phyloP scores from a whole-genome alignment of 108 stramenopile species.

The Stephanodiscus triporus region DNA sequence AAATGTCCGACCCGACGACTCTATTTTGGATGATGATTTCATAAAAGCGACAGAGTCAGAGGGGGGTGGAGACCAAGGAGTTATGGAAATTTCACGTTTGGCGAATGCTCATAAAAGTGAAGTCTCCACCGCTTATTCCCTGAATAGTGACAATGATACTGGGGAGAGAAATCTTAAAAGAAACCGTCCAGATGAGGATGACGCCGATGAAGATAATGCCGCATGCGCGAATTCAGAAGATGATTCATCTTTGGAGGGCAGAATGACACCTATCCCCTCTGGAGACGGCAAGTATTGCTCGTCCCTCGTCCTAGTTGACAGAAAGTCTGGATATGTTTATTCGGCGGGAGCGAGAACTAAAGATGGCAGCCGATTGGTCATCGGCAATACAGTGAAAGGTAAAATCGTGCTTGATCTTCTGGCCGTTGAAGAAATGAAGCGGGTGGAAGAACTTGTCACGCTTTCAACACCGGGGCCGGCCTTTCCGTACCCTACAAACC shows the following conservation, averaged over 20 bases:
- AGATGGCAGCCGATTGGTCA: conserved; percentile 52
- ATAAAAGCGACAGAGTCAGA: conserved; percentile 19
- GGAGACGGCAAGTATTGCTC: conserved; percentile 15
- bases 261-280: conserved; percentile 42
- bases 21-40: conserved; percentile 51
- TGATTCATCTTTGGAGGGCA: conserved; percentile 52
- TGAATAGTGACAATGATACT: conserved; percentile 7
- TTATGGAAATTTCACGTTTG: conserved; percentile 20
- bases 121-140: conserved; percentile 3
- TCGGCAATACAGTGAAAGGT: conserved; percentile 43
- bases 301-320: conserved; percentile 59
- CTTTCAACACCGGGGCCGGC: conserved; percentile 5
- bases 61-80: background rate
- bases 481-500: conserved; percentile 82
- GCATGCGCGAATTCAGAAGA: conserved; percentile 12
- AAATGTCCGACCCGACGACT: conserved; percentile 36
- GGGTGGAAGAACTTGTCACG: conserved; percentile 6
- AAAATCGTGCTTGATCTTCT: conserved; percentile 22
- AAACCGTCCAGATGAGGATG: conserved; percentile 7
- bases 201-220: conserved; percentile 13
- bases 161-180: conserved; percentile 13
- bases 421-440: conserved; percentile 21
- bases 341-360: conserved; percentile 51
- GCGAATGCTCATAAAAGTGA: conserved; percentile 21
- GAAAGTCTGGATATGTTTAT: conserved; percentile 51